Evolutionary conservation across 2,329 filamentous ascomycete genomes (phyloP).

Genomic region (Pyricularia sp.): DNA sequence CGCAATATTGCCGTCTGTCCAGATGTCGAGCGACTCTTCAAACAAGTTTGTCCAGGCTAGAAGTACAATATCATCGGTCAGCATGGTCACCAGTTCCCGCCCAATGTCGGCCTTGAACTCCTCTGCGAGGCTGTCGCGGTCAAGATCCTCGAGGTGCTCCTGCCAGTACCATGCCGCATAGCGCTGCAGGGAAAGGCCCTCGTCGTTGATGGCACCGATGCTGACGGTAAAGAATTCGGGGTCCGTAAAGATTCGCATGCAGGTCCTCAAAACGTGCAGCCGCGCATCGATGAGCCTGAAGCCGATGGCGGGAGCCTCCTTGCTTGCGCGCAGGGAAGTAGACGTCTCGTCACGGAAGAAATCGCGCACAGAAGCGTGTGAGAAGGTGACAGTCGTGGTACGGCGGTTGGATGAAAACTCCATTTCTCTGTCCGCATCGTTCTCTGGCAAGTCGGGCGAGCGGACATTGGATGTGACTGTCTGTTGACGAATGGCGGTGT

Average conservation of each 20-base stretch:
- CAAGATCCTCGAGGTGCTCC: constrained; percentile 3
- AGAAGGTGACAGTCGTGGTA: constrained; percentile 3
- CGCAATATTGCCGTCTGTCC: constrained; percentile 4
- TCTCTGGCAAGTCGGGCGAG: not conserved
- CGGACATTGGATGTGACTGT: not conserved
- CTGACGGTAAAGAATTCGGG: constrained; percentile 1
- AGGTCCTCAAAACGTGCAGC: constrained; percentile 2
- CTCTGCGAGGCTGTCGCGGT: not conserved
- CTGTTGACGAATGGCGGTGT: not conserved
- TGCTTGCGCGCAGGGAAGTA: not conserved
- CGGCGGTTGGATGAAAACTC: constrained; percentile 5
- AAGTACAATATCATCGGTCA: constrained; percentile 2
- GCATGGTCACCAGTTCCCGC: not conserved
- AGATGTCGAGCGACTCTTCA: constrained; percentile 6
- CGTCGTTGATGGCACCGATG: not conserved
- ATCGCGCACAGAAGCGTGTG: constrained; percentile 3
- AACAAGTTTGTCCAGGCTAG: constrained; percentile 6
- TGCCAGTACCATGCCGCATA: constrained; percentile 6
- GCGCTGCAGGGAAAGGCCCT: constrained; percentile 1
- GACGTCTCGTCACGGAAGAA: constrained; percentile 3
- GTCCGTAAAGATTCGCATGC: constrained; percentile 5
- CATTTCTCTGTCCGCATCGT: not conserved
- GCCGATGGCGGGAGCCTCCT: not conserved
- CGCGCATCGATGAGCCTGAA: not conserved
- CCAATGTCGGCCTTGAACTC: not conserved